Evolutionary conservation across 345 rosid species (phyloP), one percentile per base, ranked within the genome.

Genomic region (Reutealis trisperma): DNA sequence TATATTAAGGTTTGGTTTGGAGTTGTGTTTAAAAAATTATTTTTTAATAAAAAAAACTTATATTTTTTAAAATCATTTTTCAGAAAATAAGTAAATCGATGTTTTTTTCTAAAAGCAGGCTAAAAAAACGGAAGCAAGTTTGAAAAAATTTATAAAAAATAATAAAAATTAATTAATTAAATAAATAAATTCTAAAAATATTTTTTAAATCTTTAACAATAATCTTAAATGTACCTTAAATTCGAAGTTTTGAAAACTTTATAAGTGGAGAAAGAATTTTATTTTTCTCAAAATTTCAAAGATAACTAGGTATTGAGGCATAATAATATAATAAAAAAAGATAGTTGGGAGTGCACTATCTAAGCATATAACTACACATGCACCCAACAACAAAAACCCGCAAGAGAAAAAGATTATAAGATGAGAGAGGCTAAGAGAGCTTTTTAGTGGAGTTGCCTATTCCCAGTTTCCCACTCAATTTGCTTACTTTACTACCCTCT

Each of bases 361-460:
- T 41, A 45, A 59, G 27, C 30, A 58, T 47, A 45, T 15, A 37
- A 49, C 24, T 67, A 73, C 25, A 19, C 37, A 8, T 18, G 32
- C 32, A 55, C 21, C 12, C 30, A 54, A 32, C 59, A 64, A 34
- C 27, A 75, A 41, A 37, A 30, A 52, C 7, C 25, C 70, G 32
- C 12, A 15, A 75, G 9, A 22, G 18, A 32, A 11, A 62, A 45
- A 47, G 19, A 10, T 22, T 6, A 1, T 3, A 9, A 58, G 15
- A 42, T 0, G 10, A 14, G 32, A 74, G 8, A n/a, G 32, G 19
- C 13, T 13, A 24, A 30, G 37, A 22, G 49, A 41, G 21, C 51
- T 13, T 66, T 75, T 80, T 79, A 86, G 88, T 83, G 89, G 90
- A 84, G 85, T 73, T 30, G 52, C 73, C 79, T 75, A 52, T 37